Evolutionary conservation across 192 early-diverging fungal genomes (phyloP).

Genomic region (Lobosporangium transversale): DNA sequence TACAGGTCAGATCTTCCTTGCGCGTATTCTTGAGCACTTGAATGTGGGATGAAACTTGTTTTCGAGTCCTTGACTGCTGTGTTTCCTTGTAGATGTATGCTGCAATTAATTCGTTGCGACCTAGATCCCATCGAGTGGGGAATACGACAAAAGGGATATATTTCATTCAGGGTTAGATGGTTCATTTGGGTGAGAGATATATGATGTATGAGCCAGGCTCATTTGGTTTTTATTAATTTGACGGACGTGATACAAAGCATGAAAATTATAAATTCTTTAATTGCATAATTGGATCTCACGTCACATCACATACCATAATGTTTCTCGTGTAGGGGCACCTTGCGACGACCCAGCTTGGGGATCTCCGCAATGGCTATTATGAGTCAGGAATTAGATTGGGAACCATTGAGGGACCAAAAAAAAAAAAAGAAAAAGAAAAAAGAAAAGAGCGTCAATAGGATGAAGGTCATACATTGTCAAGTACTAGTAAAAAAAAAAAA

Average conservation of each 20-base stretch:
- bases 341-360: conserved; percentile 58
- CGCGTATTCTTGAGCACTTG: conserved; percentile 81
- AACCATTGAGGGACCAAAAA: too few species aligned
- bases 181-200: too few species aligned
- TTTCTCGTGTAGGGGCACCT: conserved; percentile 61
- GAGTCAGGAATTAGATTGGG: too few species aligned
- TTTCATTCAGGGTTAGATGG: not conserved
- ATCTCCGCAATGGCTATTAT: conserved; percentile 25
- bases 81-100: conserved; percentile 78
- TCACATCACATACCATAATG: conserved; percentile 53
- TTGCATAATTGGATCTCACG: not conserved
- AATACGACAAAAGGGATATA: conserved; percentile 12
- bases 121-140: too few species aligned
- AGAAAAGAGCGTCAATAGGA: too few species aligned
- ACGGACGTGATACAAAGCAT: not conserved
- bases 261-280: not conserved
- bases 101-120: conserved; percentile 81
- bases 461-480: too few species aligned
- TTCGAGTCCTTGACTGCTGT: conserved; percentile 69
- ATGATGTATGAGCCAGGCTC: too few species aligned
- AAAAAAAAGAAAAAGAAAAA: too few species aligned
- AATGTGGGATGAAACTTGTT: conserved; percentile 84
- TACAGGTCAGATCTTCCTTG: conserved; percentile 62
- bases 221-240: too few species aligned
- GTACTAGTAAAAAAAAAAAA: too few species aligned